Base-by-base conservation (phyloP, 805 yeast genomes). In the Ogataea saltuana region DNA sequence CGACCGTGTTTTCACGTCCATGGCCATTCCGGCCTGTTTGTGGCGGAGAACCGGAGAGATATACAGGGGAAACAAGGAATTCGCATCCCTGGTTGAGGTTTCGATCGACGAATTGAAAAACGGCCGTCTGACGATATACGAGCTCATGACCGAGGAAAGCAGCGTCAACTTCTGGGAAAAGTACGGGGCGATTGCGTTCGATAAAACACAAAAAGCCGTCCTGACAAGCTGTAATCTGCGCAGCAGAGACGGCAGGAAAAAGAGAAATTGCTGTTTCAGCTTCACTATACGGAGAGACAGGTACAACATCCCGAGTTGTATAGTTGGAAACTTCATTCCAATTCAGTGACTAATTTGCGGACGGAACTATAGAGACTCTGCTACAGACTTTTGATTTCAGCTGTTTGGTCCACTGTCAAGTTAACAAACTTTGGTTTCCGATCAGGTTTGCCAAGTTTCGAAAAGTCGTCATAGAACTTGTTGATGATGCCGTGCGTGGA, bases 21-120 rank as follows among this genome's bases (percentile, higher is more conserved):
- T 91, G 96, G 96, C 97, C 6, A 88, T 91, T 48, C 98, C 98
- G 1, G 97, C 97, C 1, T 91, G 98, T 66, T 71, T 91, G 21
- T 91, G 98, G 97, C 71, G 98, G 60, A 81, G 98, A 55, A 90
- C 98, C 0, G 98, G 98, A 2, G 98, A 91, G 54, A 91, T 91
- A 3, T 91, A 88, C 56, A 67, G 97, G 48, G 98, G 97, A 0
- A 91, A 91, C 64, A 89, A 90, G 60, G 98, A 91, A 61, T 91
- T 91, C 76, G 98, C 97, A 0, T 85, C 90, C 1, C 65, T 91
- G 42, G 97, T 91, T 2, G 96, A 89, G 16, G 95, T 88, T 18
- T 77, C 81, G 21, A 88, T 91, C 1, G 97, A 90, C 59, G 96
- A 89, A 60, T 67, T 91, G 57, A 81, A 93, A 50, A 96, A 91